Evolutionary conservation across 352 stramenopile genomes (phyloP).

Genomic region (Phytophthora ohioensis): DNA sequence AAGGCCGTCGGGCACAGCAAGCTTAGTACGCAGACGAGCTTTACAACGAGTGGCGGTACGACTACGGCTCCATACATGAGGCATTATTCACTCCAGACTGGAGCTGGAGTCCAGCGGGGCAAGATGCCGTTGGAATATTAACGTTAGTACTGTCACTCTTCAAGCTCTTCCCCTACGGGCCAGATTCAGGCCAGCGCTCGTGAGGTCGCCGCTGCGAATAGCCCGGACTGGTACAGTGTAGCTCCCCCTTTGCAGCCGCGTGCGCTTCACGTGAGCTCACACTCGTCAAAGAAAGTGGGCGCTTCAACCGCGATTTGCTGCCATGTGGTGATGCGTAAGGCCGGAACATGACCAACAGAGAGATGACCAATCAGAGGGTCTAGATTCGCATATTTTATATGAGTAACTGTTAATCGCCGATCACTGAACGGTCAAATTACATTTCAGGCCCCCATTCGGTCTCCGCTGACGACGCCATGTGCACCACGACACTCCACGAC

Average conservation of each 20-base stretch:
- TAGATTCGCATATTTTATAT: not conserved
- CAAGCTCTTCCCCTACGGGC: not conserved
- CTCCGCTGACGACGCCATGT: not conserved
- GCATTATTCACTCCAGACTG: too few relatives aligned
- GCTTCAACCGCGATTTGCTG: not conserved
- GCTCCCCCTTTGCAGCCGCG: constrained; percentile 3
- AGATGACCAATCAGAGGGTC: not conserved
- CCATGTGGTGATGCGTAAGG: constrained; percentile 3
- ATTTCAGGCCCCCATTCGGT: not conserved
- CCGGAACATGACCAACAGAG: not conserved
- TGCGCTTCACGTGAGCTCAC: not conserved
- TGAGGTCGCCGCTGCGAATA: not conserved
- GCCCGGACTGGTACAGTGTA: not conserved
- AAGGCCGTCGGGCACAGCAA: not conserved
- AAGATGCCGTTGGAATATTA: not conserved
- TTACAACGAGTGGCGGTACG: not conserved
- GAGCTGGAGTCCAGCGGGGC: too few relatives aligned
- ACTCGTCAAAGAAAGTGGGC: not conserved
- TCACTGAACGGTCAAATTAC: not conserved
- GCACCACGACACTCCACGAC: not conserved
- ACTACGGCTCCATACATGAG: too few relatives aligned
- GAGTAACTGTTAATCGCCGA: too few relatives aligned
- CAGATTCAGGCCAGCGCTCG: not conserved
- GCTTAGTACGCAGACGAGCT: not conserved
- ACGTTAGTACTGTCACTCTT: not conserved